phyloP scores from a whole-genome alignment of 495 filamentous ascomycete genomes.

The Annulohypoxylon stygium region DNA sequence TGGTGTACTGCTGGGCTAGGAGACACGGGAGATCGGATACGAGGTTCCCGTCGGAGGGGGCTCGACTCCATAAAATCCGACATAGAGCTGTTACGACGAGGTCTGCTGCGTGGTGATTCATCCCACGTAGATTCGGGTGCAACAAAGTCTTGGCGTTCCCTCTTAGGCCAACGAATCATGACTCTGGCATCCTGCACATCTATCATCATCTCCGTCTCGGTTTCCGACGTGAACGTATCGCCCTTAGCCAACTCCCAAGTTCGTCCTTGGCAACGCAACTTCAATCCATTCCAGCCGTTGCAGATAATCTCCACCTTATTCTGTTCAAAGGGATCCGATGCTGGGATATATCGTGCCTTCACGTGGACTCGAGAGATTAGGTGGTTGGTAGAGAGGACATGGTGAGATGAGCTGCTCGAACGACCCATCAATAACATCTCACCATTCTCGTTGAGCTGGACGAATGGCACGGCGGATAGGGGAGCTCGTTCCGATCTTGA shows the following conservation, averaged over 20 bases:
- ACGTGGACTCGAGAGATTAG: constrained; percentile 94
- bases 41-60: constrained; percentile 72
- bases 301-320: constrained; percentile 87
- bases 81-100: constrained; percentile 49
- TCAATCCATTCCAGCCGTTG: constrained; percentile 95
- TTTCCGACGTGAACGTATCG: constrained; percentile 91
- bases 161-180: constrained; percentile 85
- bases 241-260: constrained; percentile 89
- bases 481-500: constrained; percentile 84
- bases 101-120: constrained; percentile 62
- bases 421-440: constrained; percentile 87
- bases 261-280: constrained; percentile 90
- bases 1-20: constrained; percentile 73
- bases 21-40: constrained; percentile 77
- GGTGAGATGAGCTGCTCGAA: constrained; percentile 91
- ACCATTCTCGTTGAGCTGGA: constrained; percentile 85
- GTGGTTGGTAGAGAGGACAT: constrained; percentile 90
- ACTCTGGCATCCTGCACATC: constrained; percentile 95
- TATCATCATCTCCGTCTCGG: constrained; percentile 93
- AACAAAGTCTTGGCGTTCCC: constrained; percentile 70
- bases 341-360: constrained; percentile 83
- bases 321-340: constrained; percentile 69
- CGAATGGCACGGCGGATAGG: constrained; percentile 80
- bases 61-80: constrained; percentile 67
- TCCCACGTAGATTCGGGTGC: constrained; percentile 79